Base-by-base conservation (phyloP, 306 rosid genomes). In the Cucumis cinereus region DNA sequence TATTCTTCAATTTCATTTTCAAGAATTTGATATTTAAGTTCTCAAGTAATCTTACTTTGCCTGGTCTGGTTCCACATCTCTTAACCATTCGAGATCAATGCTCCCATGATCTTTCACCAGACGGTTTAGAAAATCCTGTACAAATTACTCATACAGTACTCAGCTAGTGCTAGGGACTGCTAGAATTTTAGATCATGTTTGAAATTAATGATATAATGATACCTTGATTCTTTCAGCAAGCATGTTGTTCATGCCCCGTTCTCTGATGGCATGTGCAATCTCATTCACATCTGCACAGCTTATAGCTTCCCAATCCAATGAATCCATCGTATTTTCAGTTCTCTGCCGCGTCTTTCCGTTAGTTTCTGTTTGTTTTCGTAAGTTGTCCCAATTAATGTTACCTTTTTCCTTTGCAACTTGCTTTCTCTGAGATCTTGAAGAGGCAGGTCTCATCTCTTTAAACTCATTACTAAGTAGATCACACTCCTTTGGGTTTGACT, bases 41-140 rank as follows among this genome's bases (percentile, higher is more conserved):
- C 76, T 59, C 8, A 6, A 45, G 33, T 71, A 49, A 74, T 83
- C 97, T 83, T 90, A 95, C 99, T 95, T 95, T 79, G 92, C 96
- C 84, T 88, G 86, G 84, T 95, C 99, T 55, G 99, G 98, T 72
- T 96, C 90, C 84, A 92, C 98, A n/a, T 92, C 96, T 78, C 99
- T 88, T 60, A 95, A 79, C 99, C 99, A 95, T 86, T 95, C 99
- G 35, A 95, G 97, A 81, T 92, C 88, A 81, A 83, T 79, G 77
- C 89, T 84, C 77, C 96, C 97, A 33, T 95, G 98, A 59, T 95
- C 98, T 79, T 82, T 86, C 70, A 90, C 90, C 84, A 95, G 79
- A 41, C 97, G 93, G 82, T 95, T 86, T 62, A 95, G 88, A 82
- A 95, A 95, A 80, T 83, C 84, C 99, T 95, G 92, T 86, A 81